A percentile compares a stretch with the other conserved stretches of the same genome.
Evolutionary conservation across 2,329 filamentous ascomycete genomes (phyloP).

Genomic region (Esteya vermicola): DNA sequence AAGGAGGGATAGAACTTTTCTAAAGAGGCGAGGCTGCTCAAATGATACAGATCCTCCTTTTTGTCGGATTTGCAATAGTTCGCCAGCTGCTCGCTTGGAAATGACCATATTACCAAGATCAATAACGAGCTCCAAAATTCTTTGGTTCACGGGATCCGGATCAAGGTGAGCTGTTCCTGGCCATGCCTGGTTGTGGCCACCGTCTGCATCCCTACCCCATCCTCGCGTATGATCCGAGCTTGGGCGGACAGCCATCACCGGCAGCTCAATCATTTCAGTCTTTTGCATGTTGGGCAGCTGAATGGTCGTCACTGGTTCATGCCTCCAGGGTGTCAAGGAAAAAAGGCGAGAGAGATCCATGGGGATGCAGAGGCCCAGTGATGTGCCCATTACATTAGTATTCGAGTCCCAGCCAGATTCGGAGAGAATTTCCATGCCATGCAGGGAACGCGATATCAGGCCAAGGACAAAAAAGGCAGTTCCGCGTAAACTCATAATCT

Average conservation of each 20-base stretch:
- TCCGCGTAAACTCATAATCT: conserved; percentile 83
- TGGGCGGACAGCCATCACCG: conserved; percentile 21
- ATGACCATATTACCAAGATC: conserved; percentile 90
- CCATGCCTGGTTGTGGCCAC: conserved; percentile 8
- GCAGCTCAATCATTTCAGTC: conserved; percentile 32
- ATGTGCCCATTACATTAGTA: conserved; percentile 67
- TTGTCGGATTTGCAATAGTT: conserved; percentile 66
- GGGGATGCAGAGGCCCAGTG: conserved; percentile 78
- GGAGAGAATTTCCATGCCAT: conserved; percentile 81
- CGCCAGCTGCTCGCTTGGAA: conserved; percentile 71
- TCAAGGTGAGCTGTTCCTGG: conserved; percentile 21
- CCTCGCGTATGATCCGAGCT: conserved; percentile 24
- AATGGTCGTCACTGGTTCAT: conserved; percentile 32
- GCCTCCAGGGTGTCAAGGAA: conserved; percentile 48
- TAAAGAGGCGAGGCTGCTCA: conserved; percentile 62
- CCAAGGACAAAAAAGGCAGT: conserved; percentile 95
- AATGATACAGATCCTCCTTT: conserved; percentile 65
- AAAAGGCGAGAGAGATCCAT: conserved; percentile 65
- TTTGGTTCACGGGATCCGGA: conserved; percentile 43
- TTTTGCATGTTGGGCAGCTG: conserved; percentile 35
- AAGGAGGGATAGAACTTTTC: conserved; percentile 69
- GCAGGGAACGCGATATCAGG: conserved; percentile 78
- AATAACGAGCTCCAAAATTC: conserved; percentile 70
- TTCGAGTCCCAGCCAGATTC: conserved; percentile 91
- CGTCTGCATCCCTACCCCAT: conserved; percentile 11